Percentiles rank a stretch among this genome's conserved stretches.
phyloP scores from a whole-genome alignment of 2,329 filamentous ascomycete species.

The Amauroascus niger region DNA sequence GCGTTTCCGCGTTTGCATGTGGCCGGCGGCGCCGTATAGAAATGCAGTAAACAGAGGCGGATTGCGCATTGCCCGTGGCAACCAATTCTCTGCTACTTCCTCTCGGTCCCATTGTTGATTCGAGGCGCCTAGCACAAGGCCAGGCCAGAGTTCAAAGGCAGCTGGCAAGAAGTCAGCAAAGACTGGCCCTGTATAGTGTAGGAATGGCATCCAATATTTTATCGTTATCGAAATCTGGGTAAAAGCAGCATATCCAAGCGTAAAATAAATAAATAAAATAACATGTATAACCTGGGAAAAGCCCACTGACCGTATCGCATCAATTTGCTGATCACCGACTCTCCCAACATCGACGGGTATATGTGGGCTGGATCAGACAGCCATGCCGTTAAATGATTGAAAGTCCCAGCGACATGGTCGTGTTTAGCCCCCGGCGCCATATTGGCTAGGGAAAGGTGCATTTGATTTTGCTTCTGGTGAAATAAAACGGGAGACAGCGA shows the following conservation, averaged over 20 bases:
- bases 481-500: not conserved
- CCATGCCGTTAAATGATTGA: constrained; percentile 15
- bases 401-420: constrained; percentile 11
- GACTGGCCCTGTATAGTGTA: not conserved
- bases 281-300: too few relatives aligned
- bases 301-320: constrained; percentile 18
- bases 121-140: constrained; percentile 15
- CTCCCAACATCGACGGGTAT: constrained; percentile 16
- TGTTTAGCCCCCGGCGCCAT: not conserved
- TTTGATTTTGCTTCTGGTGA: not conserved
- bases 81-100: constrained; percentile 15
- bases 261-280: too few relatives aligned
- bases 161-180: constrained; percentile 10
- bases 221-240: not conserved
- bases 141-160: constrained; percentile 18
- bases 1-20: constrained; percentile 18
- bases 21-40: constrained; percentile 18
- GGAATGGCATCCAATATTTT: not conserved
- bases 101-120: constrained; percentile 15
- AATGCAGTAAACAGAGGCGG: constrained; percentile 18
- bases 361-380: constrained; percentile 13
- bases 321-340: constrained; percentile 17
- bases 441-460: not conserved
- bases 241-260: not conserved
- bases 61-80: constrained; percentile 16